Percentiles rank a stretch among this genome's conserved stretches.
Conservation (phyloP, 1,284 basidiomycete genomes). For the Cryptococcus sp. region DNA sequence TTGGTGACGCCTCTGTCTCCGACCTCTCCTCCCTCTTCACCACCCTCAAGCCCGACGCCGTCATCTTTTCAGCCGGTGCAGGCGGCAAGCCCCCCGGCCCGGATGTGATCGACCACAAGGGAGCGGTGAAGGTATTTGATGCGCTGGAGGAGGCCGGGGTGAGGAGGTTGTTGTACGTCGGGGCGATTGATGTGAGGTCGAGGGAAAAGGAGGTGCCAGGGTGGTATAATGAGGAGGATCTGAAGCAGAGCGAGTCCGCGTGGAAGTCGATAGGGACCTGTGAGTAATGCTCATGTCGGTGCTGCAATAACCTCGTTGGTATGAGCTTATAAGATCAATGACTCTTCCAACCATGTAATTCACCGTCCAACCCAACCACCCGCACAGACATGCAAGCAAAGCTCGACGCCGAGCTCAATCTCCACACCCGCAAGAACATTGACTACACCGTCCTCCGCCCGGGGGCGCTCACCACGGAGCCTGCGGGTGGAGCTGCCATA, state of each 20-base stretch:
- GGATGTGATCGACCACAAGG: conserved; percentile 65
- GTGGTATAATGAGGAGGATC: conserved; percentile 53
- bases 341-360: background rate
- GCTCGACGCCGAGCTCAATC: conserved; percentile 66
- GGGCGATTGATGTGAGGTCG: conserved; percentile 63
- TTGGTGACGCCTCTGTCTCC: conserved; percentile 57
- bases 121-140: conserved; percentile 68
- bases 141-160: conserved; percentile 60
- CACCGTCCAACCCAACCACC: background rate
- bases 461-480: conserved; percentile 57
- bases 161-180: conserved; percentile 58
- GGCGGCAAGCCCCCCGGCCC: conserved; percentile 65
- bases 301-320: background rate
- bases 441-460: conserved; percentile 70
- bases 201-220: conserved; percentile 50
- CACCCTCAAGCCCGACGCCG: conserved; percentile 54
- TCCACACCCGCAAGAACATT: conserved; percentile 59
- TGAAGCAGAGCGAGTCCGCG: conserved; percentile 52
- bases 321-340: background rate
- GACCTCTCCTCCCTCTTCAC: conserved; percentile 57
- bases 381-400: conserved; percentile 62
- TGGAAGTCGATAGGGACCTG: conserved; percentile 49
- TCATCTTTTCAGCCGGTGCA: conserved; percentile 67
- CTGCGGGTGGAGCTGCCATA: conserved; percentile 58
- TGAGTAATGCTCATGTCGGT: conserved; percentile 18